A percentile compares a stretch with the other conserved stretches of the same genome.
Evolutionary conservation across 1,284 basidiomycete genomes (phyloP).

Genomic region (Peniophora sp.): DNA sequence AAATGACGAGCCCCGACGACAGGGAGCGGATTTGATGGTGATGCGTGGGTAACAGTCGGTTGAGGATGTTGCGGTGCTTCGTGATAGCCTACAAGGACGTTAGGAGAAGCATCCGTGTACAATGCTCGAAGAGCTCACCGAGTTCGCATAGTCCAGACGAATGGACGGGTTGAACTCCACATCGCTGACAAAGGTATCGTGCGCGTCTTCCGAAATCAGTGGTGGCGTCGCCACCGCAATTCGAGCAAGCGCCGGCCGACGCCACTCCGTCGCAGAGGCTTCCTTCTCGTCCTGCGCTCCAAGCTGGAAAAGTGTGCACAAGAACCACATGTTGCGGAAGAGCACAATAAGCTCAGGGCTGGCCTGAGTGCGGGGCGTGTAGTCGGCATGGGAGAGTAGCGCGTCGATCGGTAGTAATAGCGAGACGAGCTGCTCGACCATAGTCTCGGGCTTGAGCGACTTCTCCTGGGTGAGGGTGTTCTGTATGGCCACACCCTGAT

Average conservation of each 20-base stretch:
- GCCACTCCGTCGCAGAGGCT: constrained; percentile 64
- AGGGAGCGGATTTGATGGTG: constrained; percentile 70
- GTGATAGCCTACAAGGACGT: constrained; percentile 46
- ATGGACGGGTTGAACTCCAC: constrained; percentile 93
- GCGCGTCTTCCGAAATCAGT: constrained; percentile 76
- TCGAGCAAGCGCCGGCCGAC: constrained; percentile 66
- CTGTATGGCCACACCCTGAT: constrained; percentile 90
- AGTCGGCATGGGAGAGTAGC: constrained; percentile 71
- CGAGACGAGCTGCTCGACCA: constrained; percentile 80
- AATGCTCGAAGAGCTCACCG: constrained; percentile 36
- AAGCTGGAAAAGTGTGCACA: constrained; percentile 82
- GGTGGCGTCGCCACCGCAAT: constrained; percentile 88
- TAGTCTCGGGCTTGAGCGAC: constrained; percentile 71
- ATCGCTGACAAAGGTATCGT: constrained; percentile 83
- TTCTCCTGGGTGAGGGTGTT: constrained; percentile 62
- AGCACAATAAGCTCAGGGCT: constrained; percentile 65
- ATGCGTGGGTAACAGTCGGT: constrained; percentile 64
- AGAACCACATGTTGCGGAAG: constrained; percentile 94
- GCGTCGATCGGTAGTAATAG: constrained; percentile 88
- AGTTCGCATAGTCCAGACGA: constrained; percentile 79
- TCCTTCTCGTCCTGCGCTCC: constrained; percentile 40
- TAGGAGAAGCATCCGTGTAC: background rate
- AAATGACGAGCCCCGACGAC: constrained; percentile 79
- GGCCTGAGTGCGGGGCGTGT: constrained; percentile 54
- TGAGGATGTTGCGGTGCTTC: constrained; percentile 59